Conservation (phyloP, 108 stramenopile species). For the Schizochytrium sp. region DNA sequence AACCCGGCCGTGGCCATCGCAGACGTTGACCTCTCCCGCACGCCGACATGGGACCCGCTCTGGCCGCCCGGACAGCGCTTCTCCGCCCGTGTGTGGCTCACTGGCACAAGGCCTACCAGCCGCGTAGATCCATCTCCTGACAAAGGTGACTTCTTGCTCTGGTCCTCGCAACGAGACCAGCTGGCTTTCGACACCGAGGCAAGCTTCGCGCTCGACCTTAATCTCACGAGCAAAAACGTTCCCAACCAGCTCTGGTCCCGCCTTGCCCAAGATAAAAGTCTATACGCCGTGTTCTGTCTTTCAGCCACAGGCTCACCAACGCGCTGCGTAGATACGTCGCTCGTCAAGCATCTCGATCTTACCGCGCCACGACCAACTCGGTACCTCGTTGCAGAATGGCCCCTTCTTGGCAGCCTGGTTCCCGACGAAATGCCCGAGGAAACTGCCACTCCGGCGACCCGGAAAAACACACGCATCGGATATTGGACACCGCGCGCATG, state of each 20-base stretch:
- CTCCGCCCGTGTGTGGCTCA: no score
- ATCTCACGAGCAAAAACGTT: not conserved
- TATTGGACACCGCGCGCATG: not conserved
- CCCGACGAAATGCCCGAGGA: not conserved
- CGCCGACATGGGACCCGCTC: no score
- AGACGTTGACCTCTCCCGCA: no score
- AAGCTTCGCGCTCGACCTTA: not conserved
- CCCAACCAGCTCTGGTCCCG: not conserved
- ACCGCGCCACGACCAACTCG: not conserved
- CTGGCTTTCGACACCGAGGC: not conserved
- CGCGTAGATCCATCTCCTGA: no score
- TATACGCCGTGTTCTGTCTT: not conserved
- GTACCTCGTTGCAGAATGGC: not conserved
- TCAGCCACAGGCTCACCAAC: not conserved
- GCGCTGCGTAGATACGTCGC: not conserved
- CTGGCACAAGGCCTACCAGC: no score
- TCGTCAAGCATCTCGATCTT: not conserved
- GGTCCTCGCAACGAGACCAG: no score
- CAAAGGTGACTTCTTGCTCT: no score
- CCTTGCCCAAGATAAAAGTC: not conserved
- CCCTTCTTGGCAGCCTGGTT: not conserved
- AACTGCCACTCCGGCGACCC: not conserved
- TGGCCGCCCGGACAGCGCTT: no score
- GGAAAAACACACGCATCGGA: not conserved
- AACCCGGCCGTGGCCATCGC: no score